These are phyloP conservation scores for Cylindrotheca closterium DNA, from an alignment of 108 stramenopile species.

Conservation along the genomic window DNA sequence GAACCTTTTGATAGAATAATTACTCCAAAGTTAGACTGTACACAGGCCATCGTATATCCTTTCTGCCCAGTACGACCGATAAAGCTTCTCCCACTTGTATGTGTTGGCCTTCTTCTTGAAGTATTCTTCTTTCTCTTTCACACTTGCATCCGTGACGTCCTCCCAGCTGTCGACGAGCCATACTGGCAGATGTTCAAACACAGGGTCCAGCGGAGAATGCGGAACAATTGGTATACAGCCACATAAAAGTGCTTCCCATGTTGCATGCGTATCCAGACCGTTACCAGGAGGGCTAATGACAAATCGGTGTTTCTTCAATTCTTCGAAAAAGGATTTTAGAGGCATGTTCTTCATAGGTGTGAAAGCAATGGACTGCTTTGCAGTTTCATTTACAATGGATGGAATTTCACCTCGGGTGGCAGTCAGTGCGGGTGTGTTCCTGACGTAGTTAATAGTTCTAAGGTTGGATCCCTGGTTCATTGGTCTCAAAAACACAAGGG, in stretches of 20 bases:
- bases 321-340: slow-evolving; percentile 49
- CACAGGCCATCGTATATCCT: slow-evolving; percentile 1
- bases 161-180: slow-evolving; percentile 4
- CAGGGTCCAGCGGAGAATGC: neutral
- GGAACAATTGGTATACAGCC: slow-evolving; percentile 4
- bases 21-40: neutral
- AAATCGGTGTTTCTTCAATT: slow-evolving; percentile 49
- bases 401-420: neutral
- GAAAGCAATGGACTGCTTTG: slow-evolving; percentile 20
- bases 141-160: neutral
- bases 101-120: neutral
- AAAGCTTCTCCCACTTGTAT: slow-evolving; percentile 6
- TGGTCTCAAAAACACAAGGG: neutral
- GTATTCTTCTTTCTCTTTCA: neutral
- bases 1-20: too few relatives aligned
- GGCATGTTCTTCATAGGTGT: slow-evolving; percentile 29
- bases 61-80: neutral
- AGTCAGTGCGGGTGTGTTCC: slow-evolving; percentile 1
- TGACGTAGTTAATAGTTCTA: neutral
- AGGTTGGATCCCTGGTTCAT: neutral
- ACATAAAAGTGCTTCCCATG: slow-evolving; percentile 4
- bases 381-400: neutral
- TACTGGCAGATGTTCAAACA: slow-evolving; percentile 8
- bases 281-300: neutral
- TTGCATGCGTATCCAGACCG: slow-evolving; percentile 10